These are phyloP conservation scores for Penicillium sp. DNA, from an alignment of 2,329 filamentous ascomycete genomes.

Conservation along the genomic window DNA sequence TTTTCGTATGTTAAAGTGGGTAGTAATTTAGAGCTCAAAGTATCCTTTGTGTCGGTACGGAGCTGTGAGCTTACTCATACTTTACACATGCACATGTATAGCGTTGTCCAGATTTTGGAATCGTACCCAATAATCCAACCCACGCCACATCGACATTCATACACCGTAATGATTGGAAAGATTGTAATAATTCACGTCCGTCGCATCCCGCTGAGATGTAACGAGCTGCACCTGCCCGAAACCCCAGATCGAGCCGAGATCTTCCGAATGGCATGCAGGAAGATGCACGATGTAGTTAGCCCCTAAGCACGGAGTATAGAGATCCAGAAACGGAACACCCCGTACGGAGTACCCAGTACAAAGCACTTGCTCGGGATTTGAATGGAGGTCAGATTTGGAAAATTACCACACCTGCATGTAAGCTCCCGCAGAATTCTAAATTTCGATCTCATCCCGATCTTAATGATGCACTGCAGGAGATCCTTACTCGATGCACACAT, in stretches of 20 bases:
- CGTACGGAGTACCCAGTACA: too few relatives aligned
- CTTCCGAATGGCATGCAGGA: slow-evolving; percentile 7
- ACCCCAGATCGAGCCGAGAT: slow-evolving; percentile 7
- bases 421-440: slow-evolving; percentile 1
- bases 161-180: neutral
- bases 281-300: neutral
- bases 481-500: slow-evolving; percentile 1
- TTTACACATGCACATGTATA: too few relatives aligned
- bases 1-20: too few relatives aligned
- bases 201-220: neutral
- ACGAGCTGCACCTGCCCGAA: neutral
- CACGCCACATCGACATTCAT: too few relatives aligned
- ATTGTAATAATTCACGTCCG: neutral
- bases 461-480: neutral
- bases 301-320: neutral
- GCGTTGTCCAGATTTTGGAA: too few relatives aligned
- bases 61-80: too few relatives aligned
- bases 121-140: too few relatives aligned
- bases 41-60: too few relatives aligned
- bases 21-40: too few relatives aligned
- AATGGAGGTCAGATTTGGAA: neutral
- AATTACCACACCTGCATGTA: slow-evolving; percentile 2
- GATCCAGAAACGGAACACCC: too few relatives aligned
- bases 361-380: neutral
- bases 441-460: slow-evolving; percentile 3